Base-by-base conservation (phyloP, 139 green algal species). In the Zygnema circumcarinatum region DNA sequence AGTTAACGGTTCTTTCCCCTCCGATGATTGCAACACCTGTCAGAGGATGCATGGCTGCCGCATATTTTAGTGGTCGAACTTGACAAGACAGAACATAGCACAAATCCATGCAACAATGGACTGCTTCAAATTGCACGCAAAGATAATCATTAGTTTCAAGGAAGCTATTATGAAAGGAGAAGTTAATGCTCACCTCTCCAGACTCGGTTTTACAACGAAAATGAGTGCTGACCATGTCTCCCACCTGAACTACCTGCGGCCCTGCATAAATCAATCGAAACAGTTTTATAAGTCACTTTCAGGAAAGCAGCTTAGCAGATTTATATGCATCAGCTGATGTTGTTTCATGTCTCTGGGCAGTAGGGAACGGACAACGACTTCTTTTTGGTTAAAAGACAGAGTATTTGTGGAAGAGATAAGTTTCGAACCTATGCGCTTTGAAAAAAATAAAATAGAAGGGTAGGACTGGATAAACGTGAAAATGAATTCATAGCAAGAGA, bases 161-260 rank as follows among this genome's bases (percentile, higher is more conserved):
- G 54, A 72, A 36, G 67, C 32, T n/a, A 62, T 32, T 62, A 67
- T 0, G 0, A 62, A 36, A 75, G 41, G 38, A 62, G 41, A 62
- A 54, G 32, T 32, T 20, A 35, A 52, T 35, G 81, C 22, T 32
- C n/a, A 88, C 83, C 83, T 87, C 36, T 38, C 83, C 83, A 32
- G 67, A 42, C 41, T 88, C 76, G 3, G 83, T 88, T 39, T 41
- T 88, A 47, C 25, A 81, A 25, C 79, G 3, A 53, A 76, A 88
- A 31, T 88, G 39, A 39, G 84, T 53, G 35, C 35, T 87, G 36
- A 88, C 83, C 83, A 88, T 88, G 76, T 88, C 83, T 47, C 83
- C 83, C 25, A 79, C 83, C 25, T 35, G 21, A 38, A 76, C 83
- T 32, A 88, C 83, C 21, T 35, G 32, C 2, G 67, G 31, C 11